Evolutionary conservation across 345 rosid species (phyloP).

Genomic region (Eucalyptus erythrocorys): DNA sequence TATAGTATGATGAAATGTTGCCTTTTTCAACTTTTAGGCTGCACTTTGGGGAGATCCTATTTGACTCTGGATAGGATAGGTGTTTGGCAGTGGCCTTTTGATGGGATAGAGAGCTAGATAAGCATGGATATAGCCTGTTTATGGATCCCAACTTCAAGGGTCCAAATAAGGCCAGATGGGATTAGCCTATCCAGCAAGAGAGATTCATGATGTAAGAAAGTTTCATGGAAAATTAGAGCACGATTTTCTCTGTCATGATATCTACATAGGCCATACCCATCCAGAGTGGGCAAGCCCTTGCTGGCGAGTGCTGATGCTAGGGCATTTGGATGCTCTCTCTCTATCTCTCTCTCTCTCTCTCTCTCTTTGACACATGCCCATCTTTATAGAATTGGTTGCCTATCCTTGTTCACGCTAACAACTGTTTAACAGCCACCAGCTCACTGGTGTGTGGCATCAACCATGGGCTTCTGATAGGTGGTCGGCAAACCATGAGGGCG

Average conservation of each 20-base stretch:
- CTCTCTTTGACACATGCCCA: not conserved
- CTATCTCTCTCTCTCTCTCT: not conserved
- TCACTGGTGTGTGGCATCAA: not conserved
- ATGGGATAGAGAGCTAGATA: not conserved
- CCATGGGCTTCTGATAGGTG: not conserved
- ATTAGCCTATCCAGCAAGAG: not conserved
- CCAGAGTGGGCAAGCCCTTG: not conserved
- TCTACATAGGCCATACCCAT: not conserved
- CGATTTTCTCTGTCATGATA: not conserved
- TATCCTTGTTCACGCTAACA: not conserved
- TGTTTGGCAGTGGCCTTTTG: not conserved
- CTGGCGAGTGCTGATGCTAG: not conserved
- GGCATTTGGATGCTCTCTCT: not conserved
- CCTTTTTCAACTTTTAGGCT: not conserved
- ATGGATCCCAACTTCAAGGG: not conserved
- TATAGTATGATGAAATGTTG: not conserved
- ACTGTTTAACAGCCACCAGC: not conserved
- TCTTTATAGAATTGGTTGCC: not conserved
- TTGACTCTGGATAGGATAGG: not conserved
- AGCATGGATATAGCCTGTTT: not conserved
- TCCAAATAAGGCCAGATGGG: not conserved
- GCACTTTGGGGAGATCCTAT: not conserved
- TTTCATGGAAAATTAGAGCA: not conserved
- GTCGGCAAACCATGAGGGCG: not conserved
- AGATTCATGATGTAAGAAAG: not conserved